Evolutionary conservation across 306 rosid genomes (phyloP), one percentile per base, ranked within the genome.

Genomic region (Cercis canadensis): DNA sequence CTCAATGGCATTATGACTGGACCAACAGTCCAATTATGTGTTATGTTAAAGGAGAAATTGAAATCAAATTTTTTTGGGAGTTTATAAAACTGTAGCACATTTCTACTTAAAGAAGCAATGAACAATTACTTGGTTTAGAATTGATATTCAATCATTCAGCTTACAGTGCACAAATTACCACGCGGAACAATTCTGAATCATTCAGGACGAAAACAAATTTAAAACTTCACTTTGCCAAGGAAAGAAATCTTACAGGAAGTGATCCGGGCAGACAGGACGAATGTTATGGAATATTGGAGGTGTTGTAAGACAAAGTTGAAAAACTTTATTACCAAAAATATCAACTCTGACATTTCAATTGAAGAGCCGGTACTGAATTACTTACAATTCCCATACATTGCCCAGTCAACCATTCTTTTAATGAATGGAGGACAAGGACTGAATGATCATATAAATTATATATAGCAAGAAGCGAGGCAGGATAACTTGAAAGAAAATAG

Each of bases 1-100:
- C 69, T 87, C 69, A 92, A 74, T 47, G 86, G 64, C 98, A 86
- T 92, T 71, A 43, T 83, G 70, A 67, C 62, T 41, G 49, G 44
- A 68, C 72, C 67, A 62, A 40, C 72, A 52, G 67, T 55, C 49
- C 69, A 66, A 31, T 37, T 37, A 49, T 36, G 54, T 51, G 64
- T 24, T 24, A 3, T 10, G 31, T 9, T 54, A 60, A 50, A 54
- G 61, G 65, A 75, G 47, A 33, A 47, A 58, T 36, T 60, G 32
- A 53, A 5, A 52, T 4, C 41, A 65, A 33, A 62, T 14, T 45
- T 29, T 16, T 12, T 32, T 12, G 54, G 43, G 36, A 50, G 39
- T 14, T 17, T 6, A 50, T 9, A 50, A 5, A 31, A 47, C 8
- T 21, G 9, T 52, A 51, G 5, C 32, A 62, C 53, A 53, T 59